Base-by-base conservation (phyloP, 78 protist species). In the Dictyostelium intermedium region DNA sequence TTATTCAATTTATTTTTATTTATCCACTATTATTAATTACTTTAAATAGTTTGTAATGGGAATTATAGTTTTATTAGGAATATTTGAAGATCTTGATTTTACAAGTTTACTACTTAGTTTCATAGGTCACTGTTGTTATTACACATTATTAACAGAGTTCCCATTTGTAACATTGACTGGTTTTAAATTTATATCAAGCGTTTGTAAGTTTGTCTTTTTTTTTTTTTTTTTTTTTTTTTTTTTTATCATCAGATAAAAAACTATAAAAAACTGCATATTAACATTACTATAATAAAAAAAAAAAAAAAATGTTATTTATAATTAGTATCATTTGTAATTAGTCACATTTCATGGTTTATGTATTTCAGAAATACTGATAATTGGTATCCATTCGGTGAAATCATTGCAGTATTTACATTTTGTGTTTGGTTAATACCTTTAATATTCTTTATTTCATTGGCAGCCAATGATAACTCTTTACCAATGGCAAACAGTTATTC, bases 391-490 rank as follows among this genome's bases (percentile, higher is more conserved):
- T 91, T 91, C 50, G n/a, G 63, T 8, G 83, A 91, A 32, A 91
- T 91, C 25, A 69, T 91, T 14, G 25, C 95, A 27, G 27, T 91
- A 60, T 91, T 91, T 82, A 77, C 84, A 78, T 78, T 91, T 70
- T 91, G 69, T 30, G 95, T 91, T 30, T 91, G 95, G 95, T 84
- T 91, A 25, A 86, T 91, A n/a, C 95, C 95, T 25, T 91, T 91
- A 18, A 84, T 84, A 8, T 82, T 91, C 69, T 91, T 91, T 70
- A 82, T 91, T 27, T 84, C 92, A 41, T 63, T 91, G 30, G 81
- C 95, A 16, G 95, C 95, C 3, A 91, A 82, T 69, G 95, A 91
- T 82, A 77, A 30, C 20, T 35, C 80, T 10, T 39, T 87, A 87
- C 93, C 93, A 60, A 41, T 32, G 39, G 69, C 86, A 30, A 32